Conservation (phyloP, 2,329 filamentous ascomycete species). For the Aspergillus terreus region DNA sequence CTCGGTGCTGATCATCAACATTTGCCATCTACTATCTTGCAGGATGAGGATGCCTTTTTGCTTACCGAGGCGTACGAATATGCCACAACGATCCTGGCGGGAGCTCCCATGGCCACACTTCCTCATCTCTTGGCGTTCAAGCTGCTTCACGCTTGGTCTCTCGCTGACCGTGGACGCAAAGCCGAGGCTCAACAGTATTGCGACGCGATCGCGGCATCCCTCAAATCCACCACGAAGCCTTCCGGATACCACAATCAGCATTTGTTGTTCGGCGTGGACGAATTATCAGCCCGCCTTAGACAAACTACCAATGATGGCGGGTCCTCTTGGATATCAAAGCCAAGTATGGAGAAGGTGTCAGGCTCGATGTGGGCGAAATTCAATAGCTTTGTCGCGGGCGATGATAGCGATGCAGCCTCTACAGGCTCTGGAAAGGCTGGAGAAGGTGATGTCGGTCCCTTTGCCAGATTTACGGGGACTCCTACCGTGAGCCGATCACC, state of each 20-base stretch:
- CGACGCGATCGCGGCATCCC: slow-evolving; percentile 71
- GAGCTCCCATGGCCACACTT: slow-evolving; percentile 55
- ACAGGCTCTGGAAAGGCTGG: slow-evolving; percentile 55
- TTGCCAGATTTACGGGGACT: slow-evolving; percentile 73
- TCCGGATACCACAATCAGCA: slow-evolving; percentile 81
- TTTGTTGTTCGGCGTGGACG: slow-evolving; percentile 73
- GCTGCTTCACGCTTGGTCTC: slow-evolving; percentile 75
- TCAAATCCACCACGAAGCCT: slow-evolving; percentile 74
- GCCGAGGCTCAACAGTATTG: slow-evolving; percentile 88
- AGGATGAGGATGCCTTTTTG: slow-evolving; percentile 80
- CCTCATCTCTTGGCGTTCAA: slow-evolving; percentile 91
- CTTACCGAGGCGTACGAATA: slow-evolving; percentile 97
- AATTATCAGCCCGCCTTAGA: slow-evolving; percentile 76
- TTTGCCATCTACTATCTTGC: slow-evolving; percentile 66
- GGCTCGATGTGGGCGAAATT: slow-evolving; percentile 88
- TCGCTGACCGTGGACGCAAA: slow-evolving; percentile 79
- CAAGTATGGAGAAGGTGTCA: slow-evolving; percentile 93
- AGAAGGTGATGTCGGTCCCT: slow-evolving; percentile 67
- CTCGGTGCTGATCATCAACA: slow-evolving; percentile 78
- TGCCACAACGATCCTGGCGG: slow-evolving; percentile 67
- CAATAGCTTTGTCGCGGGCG: slow-evolving; percentile 92
- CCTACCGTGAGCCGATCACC: slow-evolving; percentile 71
- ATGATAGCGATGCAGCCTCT: slow-evolving; percentile 68
- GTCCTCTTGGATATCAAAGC: slow-evolving; percentile 88
- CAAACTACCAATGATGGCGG: slow-evolving; percentile 79